These are phyloP conservation scores for Solanum ossicruentum DNA, from an alignment of 257 asterid species.

Conservation along the genomic window DNA sequence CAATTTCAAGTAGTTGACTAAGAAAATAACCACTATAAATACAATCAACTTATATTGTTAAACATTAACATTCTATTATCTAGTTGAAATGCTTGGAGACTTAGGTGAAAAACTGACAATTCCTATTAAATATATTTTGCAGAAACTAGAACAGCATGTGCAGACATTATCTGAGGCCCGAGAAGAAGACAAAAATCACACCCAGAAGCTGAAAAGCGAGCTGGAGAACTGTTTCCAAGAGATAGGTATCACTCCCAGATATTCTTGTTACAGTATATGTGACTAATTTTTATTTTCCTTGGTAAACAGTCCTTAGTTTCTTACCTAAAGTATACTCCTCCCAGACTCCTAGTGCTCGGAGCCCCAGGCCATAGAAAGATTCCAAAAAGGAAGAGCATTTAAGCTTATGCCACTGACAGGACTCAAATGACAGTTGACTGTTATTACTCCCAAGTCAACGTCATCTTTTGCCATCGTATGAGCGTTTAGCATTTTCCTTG, in stretches of 20 bases:
- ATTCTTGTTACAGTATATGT: not conserved
- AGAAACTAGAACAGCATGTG: slow-evolving; percentile 65
- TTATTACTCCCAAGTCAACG: not conserved
- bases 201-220: slow-evolving; percentile 73
- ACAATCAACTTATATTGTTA: not conserved
- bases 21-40: not conserved
- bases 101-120: not conserved
- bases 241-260: slow-evolving; percentile 47
- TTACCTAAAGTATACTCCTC: not conserved
- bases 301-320: not conserved
- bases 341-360: not conserved
- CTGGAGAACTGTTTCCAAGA: slow-evolving; percentile 64
- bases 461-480: not conserved
- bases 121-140: slow-evolving; percentile 9
- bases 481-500: not conserved
- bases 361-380: not conserved
- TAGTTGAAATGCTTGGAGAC: not conserved
- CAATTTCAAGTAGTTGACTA: not conserved
- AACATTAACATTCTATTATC: not conserved
- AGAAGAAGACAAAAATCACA: slow-evolving; percentile 58
- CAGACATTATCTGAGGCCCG: slow-evolving; percentile 48
- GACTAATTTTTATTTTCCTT: not conserved
- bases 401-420: not conserved
- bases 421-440: not conserved
- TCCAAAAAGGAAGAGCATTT: not conserved